Evolutionary conservation across 345 rosid species (phyloP).

Genomic region (Trapa incisa): DNA sequence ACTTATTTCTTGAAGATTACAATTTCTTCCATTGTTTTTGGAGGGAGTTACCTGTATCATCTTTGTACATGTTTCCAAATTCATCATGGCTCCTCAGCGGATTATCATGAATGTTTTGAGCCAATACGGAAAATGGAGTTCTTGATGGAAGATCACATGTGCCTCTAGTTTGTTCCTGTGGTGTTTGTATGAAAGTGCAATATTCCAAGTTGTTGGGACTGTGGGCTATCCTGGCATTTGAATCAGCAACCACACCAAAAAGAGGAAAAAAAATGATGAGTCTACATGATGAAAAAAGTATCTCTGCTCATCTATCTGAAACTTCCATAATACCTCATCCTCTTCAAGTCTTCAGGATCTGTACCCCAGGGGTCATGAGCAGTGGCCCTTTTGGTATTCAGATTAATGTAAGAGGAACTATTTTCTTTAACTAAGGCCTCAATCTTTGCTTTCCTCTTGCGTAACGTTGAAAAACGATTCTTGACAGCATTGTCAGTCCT

Average conservation of each 20-base stretch:
- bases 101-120: slow-evolving; percentile 31
- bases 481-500: slow-evolving; percentile 99
- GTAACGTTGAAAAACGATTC: slow-evolving; percentile 83
- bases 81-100: not conserved
- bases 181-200: slow-evolving; percentile 32
- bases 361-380: slow-evolving; percentile 29
- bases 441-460: slow-evolving; percentile 92
- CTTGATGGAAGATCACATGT: slow-evolving; percentile 34
- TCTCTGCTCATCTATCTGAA: not conserved
- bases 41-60: slow-evolving; percentile 32
- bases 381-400: slow-evolving; percentile 62
- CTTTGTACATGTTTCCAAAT: slow-evolving; percentile 21
- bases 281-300: not conserved
- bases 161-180: slow-evolving; percentile 30
- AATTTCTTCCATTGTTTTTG: not conserved
- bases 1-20: not conserved
- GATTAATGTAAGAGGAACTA: slow-evolving; percentile 32
- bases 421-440: slow-evolving; percentile 89
- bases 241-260: not conserved
- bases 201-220: slow-evolving; percentile 31
- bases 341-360: slow-evolving; percentile 40
- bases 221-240: slow-evolving; percentile 47
- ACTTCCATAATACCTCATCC: slow-evolving; percentile 33
- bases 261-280: not conserved
- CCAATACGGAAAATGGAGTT: slow-evolving; percentile 53